A percentile compares a stretch with the other conserved stretches of the same genome.
phyloP scores from a whole-genome alignment of 2,329 filamentous ascomycete genomes.

The Aureobasidium musti region DNA sequence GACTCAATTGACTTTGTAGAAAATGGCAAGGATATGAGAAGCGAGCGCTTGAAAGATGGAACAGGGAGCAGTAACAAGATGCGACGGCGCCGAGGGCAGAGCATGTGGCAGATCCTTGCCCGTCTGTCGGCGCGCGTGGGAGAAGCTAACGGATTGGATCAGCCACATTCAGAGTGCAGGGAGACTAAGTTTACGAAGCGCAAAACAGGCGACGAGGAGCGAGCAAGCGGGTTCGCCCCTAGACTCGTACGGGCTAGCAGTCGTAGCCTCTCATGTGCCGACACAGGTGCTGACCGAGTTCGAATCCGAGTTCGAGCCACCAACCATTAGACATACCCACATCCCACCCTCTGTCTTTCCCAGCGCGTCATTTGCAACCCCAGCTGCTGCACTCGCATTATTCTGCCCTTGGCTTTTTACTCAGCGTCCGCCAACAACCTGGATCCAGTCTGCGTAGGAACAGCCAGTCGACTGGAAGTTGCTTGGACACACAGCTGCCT shows the following conservation, averaged over 20 bases:
- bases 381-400: neutral
- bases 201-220: conserved; percentile 20
- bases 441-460: neutral
- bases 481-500: neutral
- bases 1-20: too few species aligned
- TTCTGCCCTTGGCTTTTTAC: conserved; percentile 4
- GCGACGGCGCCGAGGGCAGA: conserved; percentile 6
- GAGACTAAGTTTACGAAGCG: conserved; percentile 3
- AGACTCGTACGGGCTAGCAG: neutral
- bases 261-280: neutral
- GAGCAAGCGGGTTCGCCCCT: conserved; percentile 5
- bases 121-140: conserved; percentile 18
- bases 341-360: conserved; percentile 10
- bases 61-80: neutral
- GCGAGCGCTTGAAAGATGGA: neutral
- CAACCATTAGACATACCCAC: conserved; percentile 9
- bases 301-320: conserved; percentile 4
- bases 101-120: conserved; percentile 22
- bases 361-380: conserved; percentile 20
- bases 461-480: neutral
- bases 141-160: neutral
- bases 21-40: neutral
- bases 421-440: neutral
- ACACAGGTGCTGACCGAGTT: conserved; percentile 14
- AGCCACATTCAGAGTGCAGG: conserved; percentile 11